Base-by-base conservation (phyloP, 306 rosid species). In the Fagus crenata region DNA sequence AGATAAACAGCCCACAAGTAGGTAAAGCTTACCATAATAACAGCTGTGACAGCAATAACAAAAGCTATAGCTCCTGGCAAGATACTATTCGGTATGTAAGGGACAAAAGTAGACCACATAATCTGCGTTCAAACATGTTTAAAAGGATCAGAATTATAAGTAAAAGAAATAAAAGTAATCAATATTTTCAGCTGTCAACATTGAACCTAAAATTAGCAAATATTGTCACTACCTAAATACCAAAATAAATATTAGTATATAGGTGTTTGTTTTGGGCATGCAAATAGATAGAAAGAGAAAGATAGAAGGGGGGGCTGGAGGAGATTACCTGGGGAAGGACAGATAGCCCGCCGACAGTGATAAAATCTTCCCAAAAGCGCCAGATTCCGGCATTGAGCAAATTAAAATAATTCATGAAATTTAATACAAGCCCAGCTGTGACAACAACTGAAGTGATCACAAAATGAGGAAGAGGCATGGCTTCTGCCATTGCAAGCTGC, bases 31-130 rank as follows among this genome's bases (percentile, higher is more conserved):
- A 90, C 93, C 90, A 82, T 31, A 56, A 86, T 49, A 79, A 90
- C 89, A 28, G 94, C 86, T 7, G 58, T 67, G 63, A 87, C 49
- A 68, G 96, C 98, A 18, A 86, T 18, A 18, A 86, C 84, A 81
- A 89, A 89, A 65, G 98, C 81, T 54, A 70, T 18, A 18, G 80
- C 84, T 56, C 98, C 98, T 33, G 97, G 98, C 74, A 95, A 76
- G 81, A 92, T 83, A 78, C 91, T 90, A 85, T 86, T 89, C 39
- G 98, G 97, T 81, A 95, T 46, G 77, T 81, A 89, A 1, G 97
- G 98, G 53, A 95, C 93, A 87, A 95, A 95, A n/a, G 98, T 95
- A 79, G 97, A 95, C 98, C 98, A 95, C 97, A 95, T 95, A 72
- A 95, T 92, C 98, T 92, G 92, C 5, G 74, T 65, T 31, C 75